Conservation (phyloP, 352 stramenopile genomes). For the Saprolegnia diclina region DNA sequence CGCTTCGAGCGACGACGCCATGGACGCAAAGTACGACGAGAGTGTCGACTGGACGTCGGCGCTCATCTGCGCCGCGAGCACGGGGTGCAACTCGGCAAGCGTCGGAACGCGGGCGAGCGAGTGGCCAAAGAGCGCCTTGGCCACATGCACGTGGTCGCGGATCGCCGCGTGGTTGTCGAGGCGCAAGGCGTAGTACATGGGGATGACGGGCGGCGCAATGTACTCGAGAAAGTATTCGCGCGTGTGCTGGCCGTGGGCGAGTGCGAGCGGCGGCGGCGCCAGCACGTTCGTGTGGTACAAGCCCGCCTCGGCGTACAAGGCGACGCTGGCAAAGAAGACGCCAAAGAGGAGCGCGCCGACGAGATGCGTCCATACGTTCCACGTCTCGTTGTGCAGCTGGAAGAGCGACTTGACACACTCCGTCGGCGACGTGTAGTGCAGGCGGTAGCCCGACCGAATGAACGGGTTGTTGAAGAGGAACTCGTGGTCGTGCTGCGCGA, state of each 20-base stretch:
- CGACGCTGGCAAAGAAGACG: constrained; percentile 22
- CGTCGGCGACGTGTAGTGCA: constrained; percentile 63
- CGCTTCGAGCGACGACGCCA: background rate
- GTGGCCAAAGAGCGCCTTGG: constrained; percentile 71
- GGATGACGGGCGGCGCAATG: constrained; percentile 12
- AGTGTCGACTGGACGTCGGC: background rate
- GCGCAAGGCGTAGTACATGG: constrained; percentile 9
- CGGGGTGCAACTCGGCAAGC: constrained; percentile 62
- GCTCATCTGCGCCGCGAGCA: constrained; percentile 60
- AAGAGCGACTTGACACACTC: constrained; percentile 80
- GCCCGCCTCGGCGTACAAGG: background rate
- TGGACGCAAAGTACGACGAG: background rate
- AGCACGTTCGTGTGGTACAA: constrained; percentile 1
- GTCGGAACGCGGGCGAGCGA: constrained; percentile 75
- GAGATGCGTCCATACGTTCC: constrained; percentile 86
- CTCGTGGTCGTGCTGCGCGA: constrained; percentile 45
- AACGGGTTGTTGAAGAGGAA: constrained; percentile 84
- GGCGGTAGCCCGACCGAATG: constrained; percentile 77
- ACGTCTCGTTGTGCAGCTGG: constrained; percentile 84
- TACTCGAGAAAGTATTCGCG: constrained; percentile 46
- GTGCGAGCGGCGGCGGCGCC: background rate
- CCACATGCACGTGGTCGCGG: constrained; percentile 62
- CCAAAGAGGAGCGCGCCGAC: constrained; percentile 80
- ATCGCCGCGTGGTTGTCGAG: constrained; percentile 8
- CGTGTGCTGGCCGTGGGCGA: constrained; percentile 11